Conservation (phyloP, 2,329 filamentous ascomycete genomes). For the Colletotrichum liaoningense region DNA sequence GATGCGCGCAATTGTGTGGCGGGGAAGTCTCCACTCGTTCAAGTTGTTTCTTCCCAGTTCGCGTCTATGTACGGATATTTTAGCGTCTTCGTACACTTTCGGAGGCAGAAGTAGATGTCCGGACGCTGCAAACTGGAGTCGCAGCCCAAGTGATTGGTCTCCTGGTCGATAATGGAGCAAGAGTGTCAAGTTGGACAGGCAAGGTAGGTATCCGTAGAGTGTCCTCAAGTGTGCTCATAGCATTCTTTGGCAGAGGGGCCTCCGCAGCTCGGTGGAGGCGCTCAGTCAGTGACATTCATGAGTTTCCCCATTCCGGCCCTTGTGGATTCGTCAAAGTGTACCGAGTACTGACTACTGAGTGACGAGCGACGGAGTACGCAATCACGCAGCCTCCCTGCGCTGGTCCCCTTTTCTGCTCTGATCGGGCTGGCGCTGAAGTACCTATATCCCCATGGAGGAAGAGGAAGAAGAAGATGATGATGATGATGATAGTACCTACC, state of each 20-base stretch:
- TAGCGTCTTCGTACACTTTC: not conserved
- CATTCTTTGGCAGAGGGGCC: not conserved
- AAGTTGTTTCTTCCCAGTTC: not conserved
- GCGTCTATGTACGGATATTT: not conserved
- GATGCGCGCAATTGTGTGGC: not conserved
- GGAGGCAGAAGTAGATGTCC: not conserved
- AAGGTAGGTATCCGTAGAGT: not conserved
- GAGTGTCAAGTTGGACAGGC: no score
- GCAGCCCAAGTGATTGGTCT: not conserved
- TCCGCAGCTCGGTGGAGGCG: not conserved
- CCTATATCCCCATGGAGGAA: not conserved
- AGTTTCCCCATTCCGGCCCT: not conserved
- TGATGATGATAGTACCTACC: no score
- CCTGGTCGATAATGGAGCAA: not conserved
- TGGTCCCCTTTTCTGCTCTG: not conserved
- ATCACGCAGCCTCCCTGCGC: not conserved
- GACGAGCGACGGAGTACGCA: not conserved
- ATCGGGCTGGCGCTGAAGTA: not conserved
- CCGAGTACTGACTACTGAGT: no score
- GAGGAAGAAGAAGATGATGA: no score
- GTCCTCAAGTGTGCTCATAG: not conserved
- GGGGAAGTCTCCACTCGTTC: not conserved
- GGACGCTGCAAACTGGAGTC: not conserved
- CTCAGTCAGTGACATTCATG: conserved; percentile 16
- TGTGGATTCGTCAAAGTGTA: not conserved